A percentile compares a stretch with the other conserved stretches of the same genome.
Conservation (phyloP, 2,329 filamentous ascomycete genomes). For the Aureobasidium sp. region DNA sequence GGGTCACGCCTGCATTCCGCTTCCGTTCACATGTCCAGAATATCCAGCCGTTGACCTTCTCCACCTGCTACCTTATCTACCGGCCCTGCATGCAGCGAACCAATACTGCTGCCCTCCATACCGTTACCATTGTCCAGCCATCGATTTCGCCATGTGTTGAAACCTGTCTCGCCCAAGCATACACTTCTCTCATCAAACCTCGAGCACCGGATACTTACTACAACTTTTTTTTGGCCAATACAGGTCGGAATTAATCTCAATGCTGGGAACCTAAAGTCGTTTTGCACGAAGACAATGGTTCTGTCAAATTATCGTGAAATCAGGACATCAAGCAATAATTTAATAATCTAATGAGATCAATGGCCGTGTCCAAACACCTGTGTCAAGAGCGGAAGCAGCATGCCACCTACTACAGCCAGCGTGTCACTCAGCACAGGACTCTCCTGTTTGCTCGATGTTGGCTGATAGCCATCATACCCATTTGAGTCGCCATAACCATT, state of each 20-base stretch:
- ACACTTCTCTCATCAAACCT: background rate
- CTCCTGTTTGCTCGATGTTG: constrained; percentile 14
- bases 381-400: constrained; percentile 70
- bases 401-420: constrained; percentile 63
- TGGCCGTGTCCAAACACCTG: constrained; percentile 68
- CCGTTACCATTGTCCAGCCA: background rate
- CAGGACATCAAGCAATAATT: background rate
- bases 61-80: background rate
- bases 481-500: constrained; percentile 35
- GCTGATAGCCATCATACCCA: constrained; percentile 16
- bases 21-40: background rate
- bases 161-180: background rate
- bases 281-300: background rate
- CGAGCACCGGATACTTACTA: background rate
- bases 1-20: constrained; percentile 6
- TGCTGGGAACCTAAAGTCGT: background rate
- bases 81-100: constrained; percentile 3
- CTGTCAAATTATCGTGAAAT: background rate
- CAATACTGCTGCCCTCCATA: background rate
- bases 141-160: background rate
- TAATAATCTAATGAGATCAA: constrained; percentile 18
- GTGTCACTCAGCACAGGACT: constrained; percentile 41
- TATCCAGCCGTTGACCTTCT: background rate
- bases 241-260: background rate
- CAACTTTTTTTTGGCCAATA: background rate